Base-by-base conservation (phyloP, 345 rosid species). In the Viola odorata region DNA sequence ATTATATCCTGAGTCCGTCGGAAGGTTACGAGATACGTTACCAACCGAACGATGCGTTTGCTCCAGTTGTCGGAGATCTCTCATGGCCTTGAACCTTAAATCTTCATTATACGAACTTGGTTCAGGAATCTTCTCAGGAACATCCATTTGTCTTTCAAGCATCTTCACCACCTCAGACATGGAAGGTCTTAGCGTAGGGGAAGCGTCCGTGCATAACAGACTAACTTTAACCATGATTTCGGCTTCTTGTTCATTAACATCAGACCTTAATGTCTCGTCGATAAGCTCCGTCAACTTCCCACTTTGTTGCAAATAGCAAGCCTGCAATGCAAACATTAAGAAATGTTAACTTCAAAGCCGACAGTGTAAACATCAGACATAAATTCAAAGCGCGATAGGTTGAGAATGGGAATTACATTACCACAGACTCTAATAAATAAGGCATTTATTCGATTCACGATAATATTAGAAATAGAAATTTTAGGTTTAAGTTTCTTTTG, bases 1-100 rank as follows among this genome's bases (percentile, higher is more conserved):
- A n/a, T n/a, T n/a, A n/a, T n/a, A n/a, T n/a, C 32, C 32, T 23
- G 32, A 23, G 32, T 23, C 32, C 1, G 32, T 23, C 1, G 32
- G 32, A 1, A 23, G 32, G 2, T 23, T 23, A 23, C 32, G 2
- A 23, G 32, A 23, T 23, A 23, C 32, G 32, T 23, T 23, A 23
- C 32, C 32, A 23, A 0, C 32, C 32, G 32, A 23, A 23, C 32
- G 32, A 23, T 23, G 32, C 32, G 32, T 23, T 45, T 66, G 79
- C 50, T 62, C 54, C 37, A 61, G 66, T 56, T 15, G 74, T 38
- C 68, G 70, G n/a, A 76, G 60, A 52, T 79, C 88, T 73, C 76
- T 75, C 69, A 81, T 65, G 61, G 68, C 65, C 36, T 69, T 69
- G 62, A 74, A 69, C 63, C 73, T 64, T 23, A 69, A 36, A 57